These are phyloP conservation scores for Microsporum ferrugineum DNA, from an alignment of 2,329 filamentous ascomycete genomes.

Conservation along the genomic window DNA sequence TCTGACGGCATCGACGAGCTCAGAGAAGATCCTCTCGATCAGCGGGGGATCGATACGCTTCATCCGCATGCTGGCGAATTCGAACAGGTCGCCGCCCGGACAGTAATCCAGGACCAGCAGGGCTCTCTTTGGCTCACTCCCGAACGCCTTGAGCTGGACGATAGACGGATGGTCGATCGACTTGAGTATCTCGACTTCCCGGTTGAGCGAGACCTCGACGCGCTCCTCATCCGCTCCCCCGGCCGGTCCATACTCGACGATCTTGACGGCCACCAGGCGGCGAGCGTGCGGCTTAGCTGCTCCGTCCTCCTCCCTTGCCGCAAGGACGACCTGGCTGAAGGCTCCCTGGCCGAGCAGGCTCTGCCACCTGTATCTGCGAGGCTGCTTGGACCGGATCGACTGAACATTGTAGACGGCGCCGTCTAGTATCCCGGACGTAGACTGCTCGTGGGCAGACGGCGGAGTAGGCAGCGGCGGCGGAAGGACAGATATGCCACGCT, in stretches of 20 bases:
- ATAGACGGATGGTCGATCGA: constrained; percentile 78
- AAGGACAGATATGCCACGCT: constrained; percentile 56
- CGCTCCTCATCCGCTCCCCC: constrained; percentile 88
- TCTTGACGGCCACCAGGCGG: constrained; percentile 84
- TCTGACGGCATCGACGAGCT: constrained; percentile 70
- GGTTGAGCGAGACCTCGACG: constrained; percentile 83
- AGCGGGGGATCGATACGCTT: constrained; percentile 41
- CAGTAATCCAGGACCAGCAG: constrained; percentile 84
- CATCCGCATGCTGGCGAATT: constrained; percentile 66
- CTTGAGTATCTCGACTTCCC: constrained; percentile 89
- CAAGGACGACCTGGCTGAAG: constrained; percentile 87
- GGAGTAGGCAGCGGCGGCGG: constrained; percentile 63
- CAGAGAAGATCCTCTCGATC: constrained; percentile 76
- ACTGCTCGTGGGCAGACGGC: constrained; percentile 57
- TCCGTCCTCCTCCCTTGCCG: constrained; percentile 59
- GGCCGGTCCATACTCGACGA: constrained; percentile 87
- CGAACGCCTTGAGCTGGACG: constrained; percentile 85
- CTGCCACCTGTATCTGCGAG: constrained; percentile 66
- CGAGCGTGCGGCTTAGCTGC: constrained; percentile 31
- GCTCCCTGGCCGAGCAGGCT: constrained; percentile 81
- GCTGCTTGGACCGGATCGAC: constrained; percentile 56
- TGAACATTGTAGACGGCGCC: constrained; percentile 53
- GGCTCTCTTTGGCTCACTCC: constrained; percentile 66
- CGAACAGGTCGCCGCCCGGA: constrained; percentile 87
- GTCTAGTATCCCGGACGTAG: constrained; percentile 19